Evolutionary conservation across 2,329 filamentous ascomycete species (phyloP).

Genomic region (Microcyclosporella mali): DNA sequence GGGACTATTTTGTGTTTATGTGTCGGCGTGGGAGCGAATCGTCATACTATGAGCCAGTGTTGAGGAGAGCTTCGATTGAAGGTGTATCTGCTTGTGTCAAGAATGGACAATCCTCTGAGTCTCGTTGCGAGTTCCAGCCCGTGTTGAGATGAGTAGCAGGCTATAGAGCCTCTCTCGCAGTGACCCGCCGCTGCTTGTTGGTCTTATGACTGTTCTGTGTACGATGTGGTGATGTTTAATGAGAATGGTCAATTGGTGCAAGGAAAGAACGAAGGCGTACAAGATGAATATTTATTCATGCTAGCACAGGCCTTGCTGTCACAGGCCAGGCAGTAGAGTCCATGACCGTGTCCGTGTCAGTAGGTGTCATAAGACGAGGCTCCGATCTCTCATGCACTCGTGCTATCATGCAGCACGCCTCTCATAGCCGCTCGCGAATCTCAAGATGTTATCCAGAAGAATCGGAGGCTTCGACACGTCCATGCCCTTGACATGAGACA

Average conservation of each 20-base stretch:
- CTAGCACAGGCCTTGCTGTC: background rate
- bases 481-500: conserved; percentile 5
- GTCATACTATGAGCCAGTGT: no score
- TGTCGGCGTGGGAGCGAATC: no score
- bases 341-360: background rate
- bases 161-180: no score
- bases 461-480: conserved; percentile 15
- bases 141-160: no score
- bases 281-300: background rate
- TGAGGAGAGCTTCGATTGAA: no score
- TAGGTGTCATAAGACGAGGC: background rate
- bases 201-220: no score
- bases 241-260: background rate
- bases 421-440: conserved; percentile 12
- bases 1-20: background rate
- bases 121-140: background rate
- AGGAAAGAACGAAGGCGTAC: background rate
- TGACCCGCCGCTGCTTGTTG: no score
- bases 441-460: conserved; percentile 27
- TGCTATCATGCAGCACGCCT: background rate
- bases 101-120: background rate
- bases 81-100: no score
- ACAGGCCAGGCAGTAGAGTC: background rate
- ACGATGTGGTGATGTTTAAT: background rate
- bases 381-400: background rate